These are phyloP conservation scores for Scolecobasidium constrictum DNA, from an alignment of 2,329 filamentous ascomycete genomes.

Conservation along the genomic window DNA sequence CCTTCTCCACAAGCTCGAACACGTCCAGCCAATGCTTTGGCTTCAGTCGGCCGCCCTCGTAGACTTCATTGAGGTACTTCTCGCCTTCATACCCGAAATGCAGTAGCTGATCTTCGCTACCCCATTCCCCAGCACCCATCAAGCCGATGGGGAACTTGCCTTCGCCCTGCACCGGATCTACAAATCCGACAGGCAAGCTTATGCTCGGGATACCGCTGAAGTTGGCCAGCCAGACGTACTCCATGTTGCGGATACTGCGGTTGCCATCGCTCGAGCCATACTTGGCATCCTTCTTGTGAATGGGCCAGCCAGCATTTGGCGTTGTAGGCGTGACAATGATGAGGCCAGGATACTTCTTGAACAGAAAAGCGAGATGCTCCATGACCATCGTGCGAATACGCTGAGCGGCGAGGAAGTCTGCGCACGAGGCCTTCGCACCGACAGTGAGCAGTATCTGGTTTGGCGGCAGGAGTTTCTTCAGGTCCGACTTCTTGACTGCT, in stretches of 20 bases:
- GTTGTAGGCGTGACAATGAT: constrained; percentile 71
- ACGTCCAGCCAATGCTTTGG: constrained; percentile 31
- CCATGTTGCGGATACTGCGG: constrained; percentile 64
- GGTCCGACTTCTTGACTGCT: constrained; percentile 26
- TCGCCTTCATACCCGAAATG: constrained; percentile 43
- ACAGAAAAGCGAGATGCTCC: constrained; percentile 65
- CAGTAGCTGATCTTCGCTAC: constrained; percentile 40
- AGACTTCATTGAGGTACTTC: constrained; percentile 29
- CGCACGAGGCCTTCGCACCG: constrained; percentile 50
- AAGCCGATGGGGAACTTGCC: constrained; percentile 45
- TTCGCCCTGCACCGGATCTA: constrained; percentile 41
- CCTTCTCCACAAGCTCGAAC: constrained; percentile 15
- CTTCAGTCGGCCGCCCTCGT: constrained; percentile 22
- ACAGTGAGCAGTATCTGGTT: constrained; percentile 62
- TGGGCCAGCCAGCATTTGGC: constrained; percentile 65
- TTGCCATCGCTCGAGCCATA: constrained; percentile 65
- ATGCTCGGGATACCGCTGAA: constrained; percentile 69
- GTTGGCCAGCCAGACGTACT: constrained; percentile 79
- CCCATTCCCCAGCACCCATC: constrained; percentile 46
- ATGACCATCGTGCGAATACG: constrained; percentile 66
- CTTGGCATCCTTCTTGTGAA: constrained; percentile 44
- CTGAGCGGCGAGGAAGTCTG: constrained; percentile 63
- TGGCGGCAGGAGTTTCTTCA: constrained; percentile 48
- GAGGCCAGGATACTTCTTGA: constrained; percentile 58
- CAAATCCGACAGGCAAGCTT: constrained; percentile 65